Base-by-base conservation (phyloP, 2,329 filamentous ascomycete genomes). In the Calonectria henricotiae region DNA sequence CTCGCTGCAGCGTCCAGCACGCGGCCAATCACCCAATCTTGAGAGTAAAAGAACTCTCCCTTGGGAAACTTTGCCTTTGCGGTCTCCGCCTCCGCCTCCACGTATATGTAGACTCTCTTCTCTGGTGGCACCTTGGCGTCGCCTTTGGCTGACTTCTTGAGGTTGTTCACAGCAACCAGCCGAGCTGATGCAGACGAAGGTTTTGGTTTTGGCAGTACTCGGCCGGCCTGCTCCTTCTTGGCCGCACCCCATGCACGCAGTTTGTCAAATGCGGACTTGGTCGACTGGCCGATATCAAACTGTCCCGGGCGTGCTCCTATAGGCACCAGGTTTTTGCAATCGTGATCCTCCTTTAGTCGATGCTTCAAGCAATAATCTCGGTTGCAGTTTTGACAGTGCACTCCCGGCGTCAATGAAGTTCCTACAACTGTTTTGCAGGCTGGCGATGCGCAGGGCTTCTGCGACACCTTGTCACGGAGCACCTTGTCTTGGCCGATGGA, bases 61-160 rank as follows among this genome's bases (percentile, higher is more conserved):
- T 90, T 93, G 4, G 95, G 95, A 49, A 93, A 91, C 81, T 97
- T 97, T 7, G 93, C 90, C 63, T 91, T 93, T 1, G 95, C 92
- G 0, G 94, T 97, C 77, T 94, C 93, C 11, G 94, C 93, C 78
- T 95, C 94, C 0, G 96, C 96, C 80, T 98, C 96, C 20, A 98
- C 94, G 79, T 93, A 92, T 0, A 99, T 79, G 79, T 98, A 98
- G 1, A 99, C 84, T n/a, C 96, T 86, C 85, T 97, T 97, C 73
- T 98, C 94, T 0, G 86, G 82, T 0, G 94, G 87, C 0, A 98
- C 83, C 77, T 94, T 96, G 11, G 91, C 90, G 74, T 98, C 96
- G 1, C 97, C 97, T 84, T 98, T 98, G 2, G 96, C 96, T 0
- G 89, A 91, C 80, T 92, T 93, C 85, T 98, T 98, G 47, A 99